Conservation (phyloP, 2,329 filamentous ascomycete genomes). For the Trichoderma afroharzianum region DNA sequence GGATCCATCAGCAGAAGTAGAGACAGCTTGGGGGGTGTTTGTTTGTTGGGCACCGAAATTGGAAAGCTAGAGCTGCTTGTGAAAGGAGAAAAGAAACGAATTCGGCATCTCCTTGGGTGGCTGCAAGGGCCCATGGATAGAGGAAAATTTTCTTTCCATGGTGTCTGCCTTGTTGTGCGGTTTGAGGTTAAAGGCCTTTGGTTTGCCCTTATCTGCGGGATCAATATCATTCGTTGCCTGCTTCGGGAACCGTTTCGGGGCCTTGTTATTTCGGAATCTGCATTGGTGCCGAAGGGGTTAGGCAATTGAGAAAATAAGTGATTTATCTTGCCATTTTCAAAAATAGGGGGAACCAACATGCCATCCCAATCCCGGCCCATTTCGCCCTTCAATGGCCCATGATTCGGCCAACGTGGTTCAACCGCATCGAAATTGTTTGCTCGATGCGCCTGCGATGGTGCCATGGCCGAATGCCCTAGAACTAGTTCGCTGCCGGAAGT, state of each 20-base stretch:
- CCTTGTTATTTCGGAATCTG: neutral
- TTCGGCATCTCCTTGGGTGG: neutral
- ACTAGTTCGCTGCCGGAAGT: conserved; percentile 1
- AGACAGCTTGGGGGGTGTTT: neutral
- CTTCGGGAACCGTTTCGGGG: neutral
- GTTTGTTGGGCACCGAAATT: neutral
- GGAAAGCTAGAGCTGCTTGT: neutral
- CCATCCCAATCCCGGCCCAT: neutral
- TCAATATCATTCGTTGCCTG: neutral
- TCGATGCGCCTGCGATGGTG: conserved; percentile 13
- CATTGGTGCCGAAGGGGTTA: neutral
- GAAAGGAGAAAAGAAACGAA: neutral
- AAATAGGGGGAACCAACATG: neutral
- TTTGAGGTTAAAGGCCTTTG: neutral
- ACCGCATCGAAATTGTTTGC: neutral
- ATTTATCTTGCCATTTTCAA: neutral
- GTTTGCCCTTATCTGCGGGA: conserved; percentile 1
- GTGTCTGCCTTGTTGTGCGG: neutral
- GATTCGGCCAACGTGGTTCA: neutral
- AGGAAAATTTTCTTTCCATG: neutral
- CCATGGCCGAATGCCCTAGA: conserved; percentile 10
- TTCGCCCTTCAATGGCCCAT: neutral
- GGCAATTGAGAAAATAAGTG: neutral
- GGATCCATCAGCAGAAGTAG: neutral
- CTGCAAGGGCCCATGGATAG: neutral